Evolutionary conservation across 2,329 filamentous ascomycete species (phyloP).

Genomic region (Pseudonectria buxi): DNA sequence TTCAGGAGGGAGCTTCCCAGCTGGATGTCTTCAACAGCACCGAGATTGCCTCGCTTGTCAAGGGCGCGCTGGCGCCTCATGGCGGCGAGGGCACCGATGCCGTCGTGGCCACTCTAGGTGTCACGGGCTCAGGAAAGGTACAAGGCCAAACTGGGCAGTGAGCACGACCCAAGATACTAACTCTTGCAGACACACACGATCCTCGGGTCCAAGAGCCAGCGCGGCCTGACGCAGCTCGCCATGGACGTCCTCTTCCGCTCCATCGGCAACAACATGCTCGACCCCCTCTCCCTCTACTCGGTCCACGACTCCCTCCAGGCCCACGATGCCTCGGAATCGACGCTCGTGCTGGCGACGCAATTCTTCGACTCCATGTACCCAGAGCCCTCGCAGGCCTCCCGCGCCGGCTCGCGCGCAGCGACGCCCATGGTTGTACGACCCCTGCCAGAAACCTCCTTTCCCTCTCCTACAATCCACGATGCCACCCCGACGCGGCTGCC

Average conservation of each 20-base stretch:
- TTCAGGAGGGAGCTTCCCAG: slow-evolving; percentile 79
- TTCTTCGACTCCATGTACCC: slow-evolving; percentile 76
- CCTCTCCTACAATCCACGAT: slow-evolving; percentile 14
- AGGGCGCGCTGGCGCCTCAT: slow-evolving; percentile 68
- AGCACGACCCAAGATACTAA: background rate
- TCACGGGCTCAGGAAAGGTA: slow-evolving; percentile 95
- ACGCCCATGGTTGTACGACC: slow-evolving; percentile 62
- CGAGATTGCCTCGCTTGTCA: slow-evolving; percentile 66
- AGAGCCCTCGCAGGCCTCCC: slow-evolving; percentile 52
- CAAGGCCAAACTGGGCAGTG: too few species aligned
- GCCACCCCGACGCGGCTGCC: slow-evolving; percentile 13
- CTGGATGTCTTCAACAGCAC: slow-evolving; percentile 80
- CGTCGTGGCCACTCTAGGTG: slow-evolving; percentile 81
- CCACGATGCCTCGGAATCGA: slow-evolving; percentile 75
- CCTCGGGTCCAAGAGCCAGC: slow-evolving; percentile 76
- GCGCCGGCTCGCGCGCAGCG: slow-evolving; percentile 56
- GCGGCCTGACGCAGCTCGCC: slow-evolving; percentile 84
- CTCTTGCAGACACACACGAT: slow-evolving; percentile 79
- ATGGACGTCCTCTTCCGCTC: slow-evolving; percentile 86
- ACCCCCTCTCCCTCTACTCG: slow-evolving; percentile 48
- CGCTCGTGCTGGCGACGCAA: slow-evolving; percentile 63
- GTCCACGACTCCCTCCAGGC: slow-evolving; percentile 68
- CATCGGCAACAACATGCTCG: slow-evolving; percentile 64
- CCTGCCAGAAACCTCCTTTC: slow-evolving; percentile 29
- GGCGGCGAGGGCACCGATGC: slow-evolving; percentile 80